Percentiles rank a stretch among this genome's conserved stretches.
phyloP scores from a whole-genome alignment of 2,329 filamentous ascomycete genomes.

The Fonsecaea monophora region DNA sequence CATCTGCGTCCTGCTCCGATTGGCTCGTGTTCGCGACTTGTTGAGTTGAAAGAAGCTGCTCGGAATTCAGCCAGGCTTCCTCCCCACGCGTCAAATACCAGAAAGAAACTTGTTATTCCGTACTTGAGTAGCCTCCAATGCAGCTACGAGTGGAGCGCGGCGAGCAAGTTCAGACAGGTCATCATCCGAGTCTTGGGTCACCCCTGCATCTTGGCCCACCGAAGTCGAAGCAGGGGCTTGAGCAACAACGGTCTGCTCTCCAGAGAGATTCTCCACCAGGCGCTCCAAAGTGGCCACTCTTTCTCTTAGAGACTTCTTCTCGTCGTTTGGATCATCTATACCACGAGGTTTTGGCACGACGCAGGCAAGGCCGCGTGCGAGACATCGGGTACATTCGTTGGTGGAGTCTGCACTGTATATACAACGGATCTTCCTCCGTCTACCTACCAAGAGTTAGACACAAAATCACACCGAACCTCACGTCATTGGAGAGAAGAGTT shows the following conservation, averaged over 20 bases:
- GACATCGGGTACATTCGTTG: slow-evolving; percentile 19
- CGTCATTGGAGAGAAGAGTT: neutral
- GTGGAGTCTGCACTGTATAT: slow-evolving; percentile 11
- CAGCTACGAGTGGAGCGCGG: slow-evolving; percentile 12
- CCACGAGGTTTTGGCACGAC: slow-evolving; percentile 1
- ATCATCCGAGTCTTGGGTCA: slow-evolving; percentile 6
- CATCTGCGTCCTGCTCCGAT: neutral
- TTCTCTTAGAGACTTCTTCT: slow-evolving; percentile 19
- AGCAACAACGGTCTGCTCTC: neutral
- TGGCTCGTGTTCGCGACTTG: neutral
- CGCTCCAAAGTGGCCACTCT: slow-evolving; percentile 14
- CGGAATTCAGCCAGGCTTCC: neutral
- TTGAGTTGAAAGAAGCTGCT: slow-evolving; percentile 15
- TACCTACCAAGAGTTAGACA: slow-evolving; percentile 2
- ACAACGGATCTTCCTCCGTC: slow-evolving; percentile 24
- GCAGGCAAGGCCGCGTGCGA: slow-evolving; percentile 11
- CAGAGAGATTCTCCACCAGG: neutral
- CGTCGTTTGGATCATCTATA: neutral
- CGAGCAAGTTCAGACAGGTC: slow-evolving; percentile 1
- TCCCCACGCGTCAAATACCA: neutral
- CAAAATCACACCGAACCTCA: neutral
- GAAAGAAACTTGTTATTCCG: neutral
- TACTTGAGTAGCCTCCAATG: slow-evolving; percentile 16
- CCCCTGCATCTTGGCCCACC: neutral
- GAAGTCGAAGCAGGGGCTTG: neutral